Evolutionary conservation across 2,329 filamentous ascomycete genomes (phyloP), one percentile per base, ranked within the genome.

Genomic region (Rhinocladiella similis): DNA sequence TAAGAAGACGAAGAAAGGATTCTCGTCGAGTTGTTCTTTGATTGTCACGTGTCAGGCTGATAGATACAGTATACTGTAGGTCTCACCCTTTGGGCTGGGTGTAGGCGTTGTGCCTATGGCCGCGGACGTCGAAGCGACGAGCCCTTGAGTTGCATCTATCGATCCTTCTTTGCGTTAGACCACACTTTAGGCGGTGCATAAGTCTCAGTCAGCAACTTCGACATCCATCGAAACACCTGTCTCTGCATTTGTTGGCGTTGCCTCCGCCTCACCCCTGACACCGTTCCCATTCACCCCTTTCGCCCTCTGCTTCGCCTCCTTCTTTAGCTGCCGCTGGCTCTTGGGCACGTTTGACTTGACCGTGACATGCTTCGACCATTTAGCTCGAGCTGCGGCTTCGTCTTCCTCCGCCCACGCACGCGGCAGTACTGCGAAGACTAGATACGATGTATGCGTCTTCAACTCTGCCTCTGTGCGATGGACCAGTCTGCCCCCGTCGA

Each of bases 401-500:
- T 96, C 90, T 58, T 88, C 89, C 35, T 84, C 87, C 0, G 79
- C 86, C 94, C 94, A 99, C 60, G 89, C 86, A 42, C 85, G 81
- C n/a, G 94, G 93, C 58, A 99, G 74, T 2, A 94, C 78, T 0
- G 94, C 94, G 75, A 99, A 99, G 3, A 95, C 89, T 3, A 99
- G 81, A 71, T 99, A 99, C n/a, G 89, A 94, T 0, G 94, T 99
- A 73, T 99, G 94, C 6, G 90, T 94, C 80, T 96, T 97, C 58
- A 97, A 77, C 68, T 99, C 94, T 0, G 86, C 77, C 75, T 99
- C 94, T 0, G 89, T 86, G 20, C 91, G 83, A 66, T 95, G 90
- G 27, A 91, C 81, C 39, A 97, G 68, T 25, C 84, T 83, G 1
- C 94, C 94, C 59, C 92, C 84, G 69, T 88, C 83, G 76, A 87